Conservation (phyloP, 2,329 filamentous ascomycete species). For the Pseudopithomyces maydicus region DNA sequence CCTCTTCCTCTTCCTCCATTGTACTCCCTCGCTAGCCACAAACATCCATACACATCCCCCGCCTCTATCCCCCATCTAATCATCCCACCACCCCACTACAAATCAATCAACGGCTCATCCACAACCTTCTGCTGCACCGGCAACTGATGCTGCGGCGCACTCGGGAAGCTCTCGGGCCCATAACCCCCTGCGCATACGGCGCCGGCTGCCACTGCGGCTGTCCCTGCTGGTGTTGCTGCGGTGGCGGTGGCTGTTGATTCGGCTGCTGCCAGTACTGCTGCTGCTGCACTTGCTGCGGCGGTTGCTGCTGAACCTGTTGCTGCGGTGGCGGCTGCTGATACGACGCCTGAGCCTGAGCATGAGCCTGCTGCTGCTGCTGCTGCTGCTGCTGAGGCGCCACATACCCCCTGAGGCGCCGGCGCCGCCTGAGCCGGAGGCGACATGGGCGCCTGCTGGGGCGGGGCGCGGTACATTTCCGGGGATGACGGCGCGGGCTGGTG, state of each 20-base stretch:
- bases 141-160: conserved; percentile 64
- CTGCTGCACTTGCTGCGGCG: conserved; percentile 12
- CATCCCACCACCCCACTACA: conserved; percentile 50
- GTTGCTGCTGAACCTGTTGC: conserved; percentile 16
- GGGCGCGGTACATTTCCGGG: conserved; percentile 37
- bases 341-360: background rate
- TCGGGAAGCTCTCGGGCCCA: conserved; percentile 63
- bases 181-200: conserved; percentile 46
- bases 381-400: conserved; percentile 16
- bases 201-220: conserved; percentile 41
- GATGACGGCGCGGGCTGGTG: conserved; percentile 41
- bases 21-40: no score
- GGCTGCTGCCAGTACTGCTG: conserved; percentile 15
- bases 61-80: no score
- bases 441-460: conserved; percentile 29
- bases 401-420: no score
- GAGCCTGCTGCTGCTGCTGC: conserved; percentile 31
- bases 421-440: conserved; percentile 39
- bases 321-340: conserved; percentile 12
- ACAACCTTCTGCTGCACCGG: conserved; percentile 58
- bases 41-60: no score
- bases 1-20: no score
- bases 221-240: conserved; percentile 34
- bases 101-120: conserved; percentile 81
- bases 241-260: conserved; percentile 37